These are phyloP conservation scores for Wickerhamiella lipophila DNA, from an alignment of 805 yeast genomes.

Conservation along the genomic window DNA sequence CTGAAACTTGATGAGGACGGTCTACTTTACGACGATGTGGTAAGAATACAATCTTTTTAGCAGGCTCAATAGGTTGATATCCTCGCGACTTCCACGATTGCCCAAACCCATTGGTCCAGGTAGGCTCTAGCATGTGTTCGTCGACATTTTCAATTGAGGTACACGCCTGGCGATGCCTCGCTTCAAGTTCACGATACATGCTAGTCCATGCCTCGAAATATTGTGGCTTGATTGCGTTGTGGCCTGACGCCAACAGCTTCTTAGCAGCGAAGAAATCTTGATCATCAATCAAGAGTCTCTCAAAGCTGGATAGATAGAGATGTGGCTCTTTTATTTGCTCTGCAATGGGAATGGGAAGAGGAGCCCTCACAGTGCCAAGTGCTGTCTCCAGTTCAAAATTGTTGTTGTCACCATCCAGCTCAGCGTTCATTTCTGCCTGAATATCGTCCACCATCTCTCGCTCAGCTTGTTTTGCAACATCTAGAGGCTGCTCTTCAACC, in stretches of 20 bases:
- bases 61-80: neutral
- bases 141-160: neutral
- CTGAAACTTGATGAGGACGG: neutral
- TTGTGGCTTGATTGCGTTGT: neutral
- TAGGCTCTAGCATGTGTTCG: neutral
- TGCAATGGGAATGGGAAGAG: neutral
- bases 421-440: neutral
- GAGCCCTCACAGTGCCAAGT: neutral
- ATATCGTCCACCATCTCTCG: neutral
- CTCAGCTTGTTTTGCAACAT: neutral
- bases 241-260: neutral
- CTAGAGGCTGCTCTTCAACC: neutral
- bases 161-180: neutral
- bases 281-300: neutral
- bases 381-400: neutral
- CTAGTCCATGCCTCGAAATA: neutral
- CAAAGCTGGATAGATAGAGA: conserved; percentile 3
- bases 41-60: neutral
- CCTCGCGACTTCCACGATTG: neutral
- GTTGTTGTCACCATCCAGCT: neutral
- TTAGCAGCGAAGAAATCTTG: conserved; percentile 2
- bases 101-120: neutral
- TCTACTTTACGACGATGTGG: neutral
- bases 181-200: neutral
- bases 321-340: neutral